Conservation (phyloP, 2,329 filamentous ascomycete species). For the Curvularia verruculosa region DNA sequence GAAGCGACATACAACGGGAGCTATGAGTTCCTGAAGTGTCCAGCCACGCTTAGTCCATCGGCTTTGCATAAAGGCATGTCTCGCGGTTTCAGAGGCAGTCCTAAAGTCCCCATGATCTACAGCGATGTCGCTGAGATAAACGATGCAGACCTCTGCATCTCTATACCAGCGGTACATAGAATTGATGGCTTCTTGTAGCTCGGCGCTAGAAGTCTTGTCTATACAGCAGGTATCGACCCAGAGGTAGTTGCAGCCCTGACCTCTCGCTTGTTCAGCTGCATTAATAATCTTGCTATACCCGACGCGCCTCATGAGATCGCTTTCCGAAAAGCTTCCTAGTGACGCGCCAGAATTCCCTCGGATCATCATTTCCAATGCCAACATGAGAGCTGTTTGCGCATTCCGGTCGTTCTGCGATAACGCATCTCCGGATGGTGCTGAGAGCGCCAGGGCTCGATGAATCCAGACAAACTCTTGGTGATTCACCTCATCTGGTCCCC, state of each 20-base stretch:
- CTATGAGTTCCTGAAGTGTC: slow-evolving; percentile 41
- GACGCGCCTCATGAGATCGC: slow-evolving; percentile 21
- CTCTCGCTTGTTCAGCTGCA: slow-evolving; percentile 20
- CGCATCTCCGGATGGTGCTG: slow-evolving; percentile 6
- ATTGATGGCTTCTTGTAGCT: slow-evolving; percentile 35
- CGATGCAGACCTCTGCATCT: slow-evolving; percentile 27
- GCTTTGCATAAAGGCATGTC: slow-evolving; percentile 23
- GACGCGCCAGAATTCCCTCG: slow-evolving; percentile 15
- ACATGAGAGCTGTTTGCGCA: slow-evolving; percentile 20
- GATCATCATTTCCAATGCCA: slow-evolving; percentile 30
- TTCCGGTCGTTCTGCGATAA: slow-evolving; percentile 12
- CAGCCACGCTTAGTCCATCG: slow-evolving; percentile 38
- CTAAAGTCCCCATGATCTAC: slow-evolving; percentile 7
- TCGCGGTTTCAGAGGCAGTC: slow-evolving; percentile 23
- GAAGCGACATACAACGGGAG: slow-evolving; percentile 32
- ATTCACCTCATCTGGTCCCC: slow-evolving; percentile 25
- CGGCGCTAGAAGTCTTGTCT: slow-evolving; percentile 30
- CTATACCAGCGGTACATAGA: slow-evolving; percentile 38
- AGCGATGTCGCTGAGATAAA: slow-evolving; percentile 27
- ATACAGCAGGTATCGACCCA: slow-evolving; percentile 40
- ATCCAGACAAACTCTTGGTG: slow-evolving; percentile 29
- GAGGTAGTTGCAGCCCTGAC: slow-evolving; percentile 22
- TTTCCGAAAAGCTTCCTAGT: slow-evolving; percentile 17
- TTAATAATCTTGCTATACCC: slow-evolving; percentile 30
- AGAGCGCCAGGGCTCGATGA: slow-evolving; percentile 19